phyloP scores from a whole-genome alignment of 108 stramenopile genomes.

The Bacterosira constricta region DNA sequence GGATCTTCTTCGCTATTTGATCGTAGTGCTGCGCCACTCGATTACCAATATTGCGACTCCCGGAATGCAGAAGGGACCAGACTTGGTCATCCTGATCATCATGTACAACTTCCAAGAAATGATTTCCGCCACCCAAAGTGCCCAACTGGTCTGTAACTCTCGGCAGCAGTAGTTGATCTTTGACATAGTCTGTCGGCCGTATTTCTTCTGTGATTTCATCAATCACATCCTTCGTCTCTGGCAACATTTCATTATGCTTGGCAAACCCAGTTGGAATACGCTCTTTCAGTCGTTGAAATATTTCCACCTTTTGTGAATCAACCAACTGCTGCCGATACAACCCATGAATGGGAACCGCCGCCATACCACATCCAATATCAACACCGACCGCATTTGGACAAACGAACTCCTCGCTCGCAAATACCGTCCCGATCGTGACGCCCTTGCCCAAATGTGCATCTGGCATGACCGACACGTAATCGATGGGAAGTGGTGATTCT shows the following conservation, averaged over 20 bases:
- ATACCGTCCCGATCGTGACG: conserved; percentile 30
- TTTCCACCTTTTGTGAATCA: neutral
- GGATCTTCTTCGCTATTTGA: conserved; percentile 8
- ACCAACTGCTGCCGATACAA: conserved; percentile 13
- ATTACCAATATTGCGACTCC: conserved; percentile 33
- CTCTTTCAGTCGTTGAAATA: conserved; percentile 13
- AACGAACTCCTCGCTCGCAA: conserved; percentile 24
- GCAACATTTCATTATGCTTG: neutral
- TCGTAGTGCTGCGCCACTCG: conserved; percentile 23
- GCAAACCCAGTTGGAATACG: conserved; percentile 32
- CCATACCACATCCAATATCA: conserved; percentile 42
- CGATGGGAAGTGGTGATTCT: conserved; percentile 10
- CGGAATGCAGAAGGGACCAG: conserved; percentile 31
- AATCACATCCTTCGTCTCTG: conserved; percentile 7
- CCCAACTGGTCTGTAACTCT: conserved; percentile 27
- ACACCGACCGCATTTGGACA: conserved; percentile 42
- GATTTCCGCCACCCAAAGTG: conserved; percentile 35
- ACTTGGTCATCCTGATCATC: conserved; percentile 8
- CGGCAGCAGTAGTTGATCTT: neutral
- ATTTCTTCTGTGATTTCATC: conserved; percentile 13
- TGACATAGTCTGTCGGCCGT: conserved; percentile 6
- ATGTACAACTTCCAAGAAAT: conserved; percentile 34
- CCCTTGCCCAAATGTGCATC: conserved; percentile 37
- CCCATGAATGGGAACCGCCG: conserved; percentile 29
- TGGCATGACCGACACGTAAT: conserved; percentile 30